These are phyloP conservation scores for Dactylonectria estremocensis DNA, from an alignment of 2,329 filamentous ascomycete species.

Conservation along the genomic window DNA sequence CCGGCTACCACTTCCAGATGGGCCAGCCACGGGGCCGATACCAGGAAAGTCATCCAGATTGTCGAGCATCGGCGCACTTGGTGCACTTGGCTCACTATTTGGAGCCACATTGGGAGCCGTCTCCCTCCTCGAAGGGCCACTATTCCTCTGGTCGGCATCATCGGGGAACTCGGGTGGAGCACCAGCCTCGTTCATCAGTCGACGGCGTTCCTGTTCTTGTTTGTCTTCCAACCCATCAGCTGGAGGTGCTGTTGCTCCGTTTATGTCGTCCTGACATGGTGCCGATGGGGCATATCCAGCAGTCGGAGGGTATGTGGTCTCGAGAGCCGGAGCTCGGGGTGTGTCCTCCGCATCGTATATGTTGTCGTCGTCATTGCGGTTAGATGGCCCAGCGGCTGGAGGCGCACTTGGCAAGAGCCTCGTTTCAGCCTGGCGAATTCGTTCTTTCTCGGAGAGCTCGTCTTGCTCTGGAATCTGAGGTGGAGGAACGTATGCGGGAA, in stretches of 20 bases:
- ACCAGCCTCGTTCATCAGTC: constrained; percentile 76
- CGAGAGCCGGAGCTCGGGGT: constrained; percentile 43
- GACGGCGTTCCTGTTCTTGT: constrained; percentile 79
- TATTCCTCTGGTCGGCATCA: constrained; percentile 61
- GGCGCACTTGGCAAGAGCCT: constrained; percentile 86
- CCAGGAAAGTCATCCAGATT: constrained; percentile 67
- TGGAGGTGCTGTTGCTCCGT: constrained; percentile 45
- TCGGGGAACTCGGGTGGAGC: constrained; percentile 72
- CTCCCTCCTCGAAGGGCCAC: constrained; percentile 48
- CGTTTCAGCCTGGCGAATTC: constrained; percentile 82
- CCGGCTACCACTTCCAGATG: constrained; percentile 38
- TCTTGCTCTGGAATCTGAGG: constrained; percentile 74
- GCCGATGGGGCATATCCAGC: constrained; percentile 56
- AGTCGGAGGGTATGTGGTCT: constrained; percentile 30
- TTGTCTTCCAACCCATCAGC: constrained; percentile 76
- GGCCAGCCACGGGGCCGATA: constrained; percentile 47
- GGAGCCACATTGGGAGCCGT: constrained; percentile 46
- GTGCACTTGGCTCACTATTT: constrained; percentile 61
- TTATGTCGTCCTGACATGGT: constrained; percentile 61
- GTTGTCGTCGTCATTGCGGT: constrained; percentile 60
- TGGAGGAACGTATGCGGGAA: constrained; percentile 70
- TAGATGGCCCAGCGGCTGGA: constrained; percentile 51
- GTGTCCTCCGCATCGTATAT: constrained; percentile 65
- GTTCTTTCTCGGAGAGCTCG: constrained; percentile 84
- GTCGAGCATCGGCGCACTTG: constrained; percentile 67